Base-by-base conservation (phyloP, 2,329 filamentous ascomycete genomes). In the Aphanocladium album region DNA sequence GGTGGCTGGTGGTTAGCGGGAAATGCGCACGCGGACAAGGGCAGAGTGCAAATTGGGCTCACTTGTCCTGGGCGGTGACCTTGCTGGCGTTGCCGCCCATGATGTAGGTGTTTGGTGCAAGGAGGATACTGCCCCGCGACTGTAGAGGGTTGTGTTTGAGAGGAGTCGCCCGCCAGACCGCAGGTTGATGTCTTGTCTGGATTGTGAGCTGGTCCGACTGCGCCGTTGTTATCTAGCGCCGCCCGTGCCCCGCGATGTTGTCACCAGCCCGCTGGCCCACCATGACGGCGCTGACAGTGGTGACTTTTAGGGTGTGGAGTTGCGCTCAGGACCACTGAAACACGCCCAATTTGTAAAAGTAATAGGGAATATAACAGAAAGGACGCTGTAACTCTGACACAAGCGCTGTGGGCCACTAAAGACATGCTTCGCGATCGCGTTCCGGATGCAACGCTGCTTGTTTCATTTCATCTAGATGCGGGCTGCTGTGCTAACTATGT, bases 41-140 rank as follows among this genome's bases (percentile, higher is more conserved):
- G 65, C 61, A 51, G 33, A 25, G 11, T n/a, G 49, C 19, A 47
- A 57, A 33, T 58, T 33, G 55, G 17, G 73, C 84, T 68, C 72
- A 96, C 93, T 91, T 92, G 78, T 98, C 93, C 79, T 97, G 93
- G 69, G 80, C 81, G 62, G 83, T 86, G 64, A 86, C 80, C 71
- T 82, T 82, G 72, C 83, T 85, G 57, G 77, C 68, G 65, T 75
- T 81, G 67, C 80, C 82, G 39, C 83, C 83, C 83, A 86, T 86
- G 41, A 56, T 68, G 64, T 19, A 9, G 21, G 17, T 25, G 23
- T 43, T 41, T 25, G 12, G 7, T 43, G 6, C 33, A 3, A 3
- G 27, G 11, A 12, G 27, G n/a, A 21, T 19, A 11, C 17, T 17
- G 19, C 54, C 16, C 21, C 11, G 21, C 9, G 45, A 58, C 14